Base-by-base conservation (phyloP, 1,139 yeast species). In the Suhomyces yuchorum region DNA sequence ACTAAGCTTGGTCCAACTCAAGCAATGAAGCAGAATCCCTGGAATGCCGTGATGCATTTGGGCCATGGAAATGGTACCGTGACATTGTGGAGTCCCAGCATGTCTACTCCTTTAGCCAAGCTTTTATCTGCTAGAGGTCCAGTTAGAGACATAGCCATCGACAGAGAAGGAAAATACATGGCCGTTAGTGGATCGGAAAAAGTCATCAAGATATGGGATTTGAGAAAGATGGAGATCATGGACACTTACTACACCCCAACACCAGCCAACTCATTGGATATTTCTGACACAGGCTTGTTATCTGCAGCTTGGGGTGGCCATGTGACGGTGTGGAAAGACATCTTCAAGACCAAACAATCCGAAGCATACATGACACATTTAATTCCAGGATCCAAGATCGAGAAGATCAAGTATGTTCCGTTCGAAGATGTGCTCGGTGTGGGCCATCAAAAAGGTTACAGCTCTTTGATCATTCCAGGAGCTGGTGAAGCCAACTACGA, bases 401-500 rank as follows among this genome's bases (percentile, higher is more conserved):
- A 82, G 56, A 81, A 79, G 51, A 72, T 84, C 28, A 79, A 78
- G 58, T 91, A 86, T 63, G 96, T 93, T 23, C 99, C 99, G 12
- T 93, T 85, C 66, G 99, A 95, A 70, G 99, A 95, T 87, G 77
- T 93, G 19, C 75, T 95, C 26, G 96, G 97, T 18, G 81, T 87
- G 8, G 98, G 98, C 2, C 96, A 91, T 63, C 77, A 81, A 43
- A 69, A 73, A 12, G 97, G 98, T 20, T 77, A 91, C 47, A 81
- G 86, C 22, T 86, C 95, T 19, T 61, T 95, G 49, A 87, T 95
- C 56, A 80, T 93, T 49, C 99, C 99, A 34, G 99, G 99, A 35
- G 76, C 98, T 43, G 99, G 99, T 74, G 99, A 95, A 71, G 97
- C 99, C 52, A 95, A 95, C 70, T 92, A 81, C 65, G 99, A 95